A percentile compares a stretch with the other conserved stretches of the same genome.
These are phyloP conservation scores for Clonostachys chloroleuca DNA, from an alignment of 2,329 filamentous ascomycete species.

Conservation along the genomic window DNA sequence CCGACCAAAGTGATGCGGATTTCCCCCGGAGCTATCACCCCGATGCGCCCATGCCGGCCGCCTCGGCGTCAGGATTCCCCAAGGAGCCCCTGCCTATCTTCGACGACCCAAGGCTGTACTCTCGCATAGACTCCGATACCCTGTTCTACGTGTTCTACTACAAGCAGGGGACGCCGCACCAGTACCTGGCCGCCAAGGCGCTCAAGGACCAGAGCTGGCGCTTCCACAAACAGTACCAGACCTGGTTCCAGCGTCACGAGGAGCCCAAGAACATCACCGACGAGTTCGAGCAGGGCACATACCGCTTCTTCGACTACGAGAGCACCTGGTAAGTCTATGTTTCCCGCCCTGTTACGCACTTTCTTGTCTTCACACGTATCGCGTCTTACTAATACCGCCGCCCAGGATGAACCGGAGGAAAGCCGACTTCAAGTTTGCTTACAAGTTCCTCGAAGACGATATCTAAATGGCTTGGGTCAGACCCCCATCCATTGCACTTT, in stretches of 20 bases:
- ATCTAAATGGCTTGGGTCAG: conserved; percentile 36
- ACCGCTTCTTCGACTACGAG: conserved; percentile 99
- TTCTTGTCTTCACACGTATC: not conserved
- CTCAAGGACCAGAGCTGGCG: conserved; percentile 98
- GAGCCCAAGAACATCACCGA: conserved; percentile 98
- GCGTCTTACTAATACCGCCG: not conserved
- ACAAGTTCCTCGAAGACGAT: conserved; percentile 96
- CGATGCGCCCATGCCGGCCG: conserved; percentile 69
- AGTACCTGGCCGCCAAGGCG: conserved; percentile 93
- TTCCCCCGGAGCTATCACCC: conserved; percentile 81
- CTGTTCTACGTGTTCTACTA: conserved; percentile 99
- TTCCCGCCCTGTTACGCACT: not conserved
- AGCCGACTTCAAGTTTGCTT: conserved; percentile 96
- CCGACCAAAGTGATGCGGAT: conserved; percentile 75
- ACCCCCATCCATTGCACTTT: no score
- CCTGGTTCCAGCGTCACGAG: conserved; percentile 98
- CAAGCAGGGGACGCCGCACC: conserved; percentile 91
- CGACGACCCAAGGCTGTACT: conserved; percentile 84
- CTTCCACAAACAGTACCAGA: conserved; percentile 99
- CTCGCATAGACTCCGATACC: conserved; percentile 88
- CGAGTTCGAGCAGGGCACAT: conserved; percentile 97
- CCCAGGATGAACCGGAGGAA: conserved; percentile 96
- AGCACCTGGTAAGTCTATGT: conserved; percentile 80
- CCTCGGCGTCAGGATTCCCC: conserved; percentile 77
- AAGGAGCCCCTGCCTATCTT: conserved; percentile 90